These are phyloP conservation scores for Tricholoma terreum DNA, from an alignment of 768 basidiomycete genomes.

Conservation along the genomic window DNA sequence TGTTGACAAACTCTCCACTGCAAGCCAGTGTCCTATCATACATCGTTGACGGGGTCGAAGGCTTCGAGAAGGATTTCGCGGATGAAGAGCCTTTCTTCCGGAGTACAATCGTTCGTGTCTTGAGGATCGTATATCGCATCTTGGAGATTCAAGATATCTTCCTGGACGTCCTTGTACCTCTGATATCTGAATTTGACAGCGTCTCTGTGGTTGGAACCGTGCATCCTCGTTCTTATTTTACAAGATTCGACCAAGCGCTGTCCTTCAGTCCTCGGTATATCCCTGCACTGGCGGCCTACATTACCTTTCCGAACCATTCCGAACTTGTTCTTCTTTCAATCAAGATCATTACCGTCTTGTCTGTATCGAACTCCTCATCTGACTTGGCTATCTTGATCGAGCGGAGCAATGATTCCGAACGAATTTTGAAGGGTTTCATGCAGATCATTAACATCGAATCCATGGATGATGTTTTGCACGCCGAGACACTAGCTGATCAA, in stretches of 20 bases:
- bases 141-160: constrained; percentile 88
- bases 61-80: constrained; percentile 67
- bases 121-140: constrained; percentile 78
- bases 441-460: constrained; percentile 62
- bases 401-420: constrained; percentile 78
- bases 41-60: constrained; percentile 75
- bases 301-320: constrained; percentile 64
- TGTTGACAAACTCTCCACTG: constrained; percentile 70
- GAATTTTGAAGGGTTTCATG: constrained; percentile 79
- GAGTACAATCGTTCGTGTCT: constrained; percentile 71
- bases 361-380: constrained; percentile 63
- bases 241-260: constrained; percentile 70
- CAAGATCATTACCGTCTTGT: constrained; percentile 69
- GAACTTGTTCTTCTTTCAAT: constrained; percentile 76
- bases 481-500: constrained; percentile 60
- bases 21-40: constrained; percentile 76
- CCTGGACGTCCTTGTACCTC: constrained; percentile 81
- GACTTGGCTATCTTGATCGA: constrained; percentile 78
- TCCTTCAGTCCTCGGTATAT: constrained; percentile 69
- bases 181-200: constrained; percentile 65
- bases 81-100: constrained; percentile 71
- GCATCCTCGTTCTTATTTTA: constrained; percentile 67
- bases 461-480: constrained; percentile 53
- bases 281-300: constrained; percentile 80
- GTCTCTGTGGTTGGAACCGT: constrained; percentile 50